These are phyloP conservation scores for Oryza longistaminata DNA, from an alignment of 176 grass and related monocot genomes.

Conservation along the genomic window DNA sequence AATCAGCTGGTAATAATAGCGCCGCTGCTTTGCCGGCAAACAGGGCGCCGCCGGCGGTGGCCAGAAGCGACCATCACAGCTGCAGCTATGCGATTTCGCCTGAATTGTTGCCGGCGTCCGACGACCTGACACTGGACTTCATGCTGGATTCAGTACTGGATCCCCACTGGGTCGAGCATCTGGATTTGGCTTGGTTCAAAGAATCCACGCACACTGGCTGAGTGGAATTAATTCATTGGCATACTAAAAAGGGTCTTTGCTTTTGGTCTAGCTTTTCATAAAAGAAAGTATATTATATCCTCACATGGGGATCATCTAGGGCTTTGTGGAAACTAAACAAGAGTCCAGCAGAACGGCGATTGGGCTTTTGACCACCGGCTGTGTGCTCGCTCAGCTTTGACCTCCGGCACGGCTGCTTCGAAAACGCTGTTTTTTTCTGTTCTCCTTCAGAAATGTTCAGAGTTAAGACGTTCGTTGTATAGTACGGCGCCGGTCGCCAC, in stretches of 20 bases:
- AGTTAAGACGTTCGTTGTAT: neutral
- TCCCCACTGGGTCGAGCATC: constrained; percentile 44
- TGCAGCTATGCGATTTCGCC: constrained; percentile 25
- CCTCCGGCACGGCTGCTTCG: neutral
- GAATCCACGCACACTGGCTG: constrained; percentile 16
- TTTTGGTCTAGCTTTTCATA: neutral
- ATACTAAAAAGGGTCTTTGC: neutral
- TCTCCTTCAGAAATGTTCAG: neutral
- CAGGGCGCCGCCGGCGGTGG: constrained; percentile 2
- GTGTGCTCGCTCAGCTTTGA: constrained; percentile 1
- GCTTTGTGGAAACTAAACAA: constrained; percentile 21
- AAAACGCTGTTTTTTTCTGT: neutral
- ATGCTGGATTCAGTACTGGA: constrained; percentile 8
- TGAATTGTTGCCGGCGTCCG: neutral
- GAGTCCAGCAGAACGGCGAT: constrained; percentile 7
- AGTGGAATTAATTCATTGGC: neutral
- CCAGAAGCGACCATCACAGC: constrained; percentile 9
- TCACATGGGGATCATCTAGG: constrained; percentile 43
- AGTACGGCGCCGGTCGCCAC: neutral
- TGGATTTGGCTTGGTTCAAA: constrained; percentile 51
- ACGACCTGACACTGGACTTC: constrained; percentile 33
- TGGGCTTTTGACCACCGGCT: constrained; percentile 46
- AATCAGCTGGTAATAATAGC: neutral
- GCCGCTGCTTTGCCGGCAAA: neutral
- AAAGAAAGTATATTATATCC: neutral